Evolutionary conservation across 345 rosid species (phyloP).

Genomic region (Eutrema heterophyllum): DNA sequence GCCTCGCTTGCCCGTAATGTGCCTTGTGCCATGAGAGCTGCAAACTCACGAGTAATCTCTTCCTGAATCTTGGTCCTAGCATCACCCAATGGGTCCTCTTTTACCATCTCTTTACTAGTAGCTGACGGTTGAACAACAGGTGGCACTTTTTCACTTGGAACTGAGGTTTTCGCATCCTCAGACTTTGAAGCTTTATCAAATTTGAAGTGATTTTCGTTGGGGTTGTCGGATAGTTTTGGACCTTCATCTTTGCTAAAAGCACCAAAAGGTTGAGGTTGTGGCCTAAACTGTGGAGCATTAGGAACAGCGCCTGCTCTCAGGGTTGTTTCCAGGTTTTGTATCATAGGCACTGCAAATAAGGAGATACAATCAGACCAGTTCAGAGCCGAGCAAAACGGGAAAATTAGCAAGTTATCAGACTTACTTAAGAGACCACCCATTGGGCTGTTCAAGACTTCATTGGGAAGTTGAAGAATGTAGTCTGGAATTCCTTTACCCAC

Average conservation of each 20-base stretch:
- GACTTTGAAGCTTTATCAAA: conserved; percentile 14
- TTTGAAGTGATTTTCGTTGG: neutral
- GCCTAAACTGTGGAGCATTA: conserved; percentile 78
- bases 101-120: conserved; percentile 28
- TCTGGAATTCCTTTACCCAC: conserved; percentile 80
- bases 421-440: conserved; percentile 87
- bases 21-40: conserved; percentile 83
- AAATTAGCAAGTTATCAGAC: conserved; percentile 16
- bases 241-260: conserved; percentile 27
- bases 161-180: conserved; percentile 15
- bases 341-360: conserved; percentile 80
- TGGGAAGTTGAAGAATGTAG: conserved; percentile 83
- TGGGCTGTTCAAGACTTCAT: conserved; percentile 85
- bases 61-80: conserved; percentile 83
- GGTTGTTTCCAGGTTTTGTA: conserved; percentile 76
- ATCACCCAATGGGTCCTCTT: conserved; percentile 59
- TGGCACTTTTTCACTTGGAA: conserved; percentile 5
- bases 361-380: neutral
- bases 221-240: neutral
- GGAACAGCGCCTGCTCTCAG: conserved; percentile 84
- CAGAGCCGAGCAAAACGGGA: neutral
- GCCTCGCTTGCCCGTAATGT: conserved; percentile 84
- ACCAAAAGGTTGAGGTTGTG: conserved; percentile 33
- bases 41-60: conserved; percentile 72
- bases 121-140: conserved; percentile 36